Conservation (phyloP, 2,329 filamentous ascomycete genomes). For the Cladobotryum mycophilum region DNA sequence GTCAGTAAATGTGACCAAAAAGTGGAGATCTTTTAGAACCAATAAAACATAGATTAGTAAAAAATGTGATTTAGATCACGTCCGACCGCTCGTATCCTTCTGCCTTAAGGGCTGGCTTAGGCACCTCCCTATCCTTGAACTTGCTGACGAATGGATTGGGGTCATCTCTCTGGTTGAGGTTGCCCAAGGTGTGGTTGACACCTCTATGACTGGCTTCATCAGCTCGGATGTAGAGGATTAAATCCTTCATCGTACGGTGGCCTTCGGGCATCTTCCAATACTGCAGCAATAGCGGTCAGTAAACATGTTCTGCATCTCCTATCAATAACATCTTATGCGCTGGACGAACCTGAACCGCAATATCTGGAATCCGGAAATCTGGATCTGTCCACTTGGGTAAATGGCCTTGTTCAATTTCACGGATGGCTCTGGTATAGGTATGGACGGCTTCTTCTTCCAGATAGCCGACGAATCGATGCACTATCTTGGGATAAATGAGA, state of each 20-base stretch:
- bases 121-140: constrained; percentile 64
- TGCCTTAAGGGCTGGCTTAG: constrained; percentile 59
- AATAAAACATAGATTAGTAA: no score
- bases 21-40: no score
- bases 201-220: constrained; percentile 87
- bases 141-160: constrained; percentile 87
- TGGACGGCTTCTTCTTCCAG: constrained; percentile 95
- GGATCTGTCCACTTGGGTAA: constrained; percentile 71
- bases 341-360: constrained; percentile 58
- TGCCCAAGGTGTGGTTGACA: constrained; percentile 91
- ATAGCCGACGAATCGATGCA: constrained; percentile 93
- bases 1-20: no score
- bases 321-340: no score
- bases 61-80: constrained; percentile 47
- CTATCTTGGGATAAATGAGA: constrained; percentile 77
- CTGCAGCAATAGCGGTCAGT: constrained; percentile 13
- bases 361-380: constrained; percentile 72
- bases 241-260: constrained; percentile 72
- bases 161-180: constrained; percentile 77
- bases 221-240: constrained; percentile 83
- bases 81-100: constrained; percentile 80
- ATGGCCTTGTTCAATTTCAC: constrained; percentile 78
- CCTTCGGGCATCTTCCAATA: constrained; percentile 96
- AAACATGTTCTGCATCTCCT: background rate
- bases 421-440: constrained; percentile 85